Evolutionary conservation across 805 yeast species (phyloP).

Genomic region (Zygoascus bituminiphila): DNA sequence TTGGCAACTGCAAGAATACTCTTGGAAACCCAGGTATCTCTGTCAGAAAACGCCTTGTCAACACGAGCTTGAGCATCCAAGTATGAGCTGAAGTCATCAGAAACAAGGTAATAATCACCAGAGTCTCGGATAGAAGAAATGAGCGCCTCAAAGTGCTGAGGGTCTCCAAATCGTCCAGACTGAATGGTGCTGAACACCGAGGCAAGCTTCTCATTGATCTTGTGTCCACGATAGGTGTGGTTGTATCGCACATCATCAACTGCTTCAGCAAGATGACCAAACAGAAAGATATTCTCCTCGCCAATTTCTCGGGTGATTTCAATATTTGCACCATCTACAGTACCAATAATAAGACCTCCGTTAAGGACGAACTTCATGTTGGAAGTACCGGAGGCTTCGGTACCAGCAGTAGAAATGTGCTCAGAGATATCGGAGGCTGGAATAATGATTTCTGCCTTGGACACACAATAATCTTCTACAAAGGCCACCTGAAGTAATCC

Average conservation of each 20-base stretch:
- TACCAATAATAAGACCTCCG: slow-evolving; percentile 91
- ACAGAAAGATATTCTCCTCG: slow-evolving; percentile 84
- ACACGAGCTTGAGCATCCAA: slow-evolving; percentile 71
- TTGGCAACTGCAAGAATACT: slow-evolving; percentile 75
- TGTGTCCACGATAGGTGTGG: slow-evolving; percentile 54
- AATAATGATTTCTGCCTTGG: slow-evolving; percentile 83
- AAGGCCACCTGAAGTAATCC: slow-evolving; percentile 78
- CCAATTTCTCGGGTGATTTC: slow-evolving; percentile 92
- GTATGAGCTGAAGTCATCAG: slow-evolving; percentile 84
- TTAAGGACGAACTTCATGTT: slow-evolving; percentile 92
- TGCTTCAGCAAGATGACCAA: slow-evolving; percentile 84
- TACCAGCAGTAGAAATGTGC: slow-evolving; percentile 95
- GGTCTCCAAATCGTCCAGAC: slow-evolving; percentile 62
- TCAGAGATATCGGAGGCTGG: slow-evolving; percentile 89
- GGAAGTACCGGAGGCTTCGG: slow-evolving; percentile 94
- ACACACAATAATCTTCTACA: slow-evolving; percentile 87
- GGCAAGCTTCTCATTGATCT: slow-evolving; percentile 50
- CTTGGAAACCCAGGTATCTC: slow-evolving; percentile 69
- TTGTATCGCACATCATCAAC: slow-evolving; percentile 78
- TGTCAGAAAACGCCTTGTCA: slow-evolving; percentile 61
- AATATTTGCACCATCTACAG: slow-evolving; percentile 95
- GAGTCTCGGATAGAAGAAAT: slow-evolving; percentile 61
- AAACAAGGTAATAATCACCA: slow-evolving; percentile 80
- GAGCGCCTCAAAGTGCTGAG: slow-evolving; percentile 51
- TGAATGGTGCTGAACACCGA: slow-evolving; percentile 62